Percentiles rank a stretch among this genome's conserved stretches.
These are phyloP conservation scores for Trametes elegans DNA, from an alignment of 768 basidiomycete genomes.

Conservation along the genomic window DNA sequence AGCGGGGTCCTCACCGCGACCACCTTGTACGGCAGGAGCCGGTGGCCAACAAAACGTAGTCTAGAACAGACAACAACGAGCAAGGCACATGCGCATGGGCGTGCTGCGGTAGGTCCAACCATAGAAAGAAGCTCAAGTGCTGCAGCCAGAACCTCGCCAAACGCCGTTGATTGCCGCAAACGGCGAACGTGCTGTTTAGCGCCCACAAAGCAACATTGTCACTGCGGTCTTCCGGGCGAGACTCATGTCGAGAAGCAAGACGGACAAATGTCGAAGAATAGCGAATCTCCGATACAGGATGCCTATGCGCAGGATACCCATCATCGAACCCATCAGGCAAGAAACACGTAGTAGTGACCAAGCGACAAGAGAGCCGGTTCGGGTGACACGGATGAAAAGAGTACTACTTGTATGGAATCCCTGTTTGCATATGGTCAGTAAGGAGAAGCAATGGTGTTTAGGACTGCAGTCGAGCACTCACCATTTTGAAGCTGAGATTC, in stretches of 20 bases:
- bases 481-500: conserved; percentile 46
- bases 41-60: neutral
- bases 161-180: too few relatives aligned
- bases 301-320: too few relatives aligned
- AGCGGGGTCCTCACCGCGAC: neutral
- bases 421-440: neutral
- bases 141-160: neutral
- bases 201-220: too few relatives aligned
- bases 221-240: too few relatives aligned
- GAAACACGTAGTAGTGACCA: too few relatives aligned
- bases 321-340: too few relatives aligned
- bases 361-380: neutral
- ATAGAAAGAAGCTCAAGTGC: neutral
- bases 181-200: too few relatives aligned
- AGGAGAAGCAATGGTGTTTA: too few relatives aligned
- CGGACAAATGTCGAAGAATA: too few relatives aligned
- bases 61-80: neutral
- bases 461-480: neutral
- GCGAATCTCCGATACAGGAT: too few relatives aligned
- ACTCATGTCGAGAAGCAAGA: too few relatives aligned
- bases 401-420: conserved; percentile 35
- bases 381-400: neutral
- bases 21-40: too few relatives aligned
- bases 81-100: neutral
- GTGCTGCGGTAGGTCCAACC: neutral